Percentiles rank a stretch among this genome's conserved stretches.
Evolutionary conservation across 2,329 filamentous ascomycete genomes (phyloP).

Genomic region (Fusarium setosum): DNA sequence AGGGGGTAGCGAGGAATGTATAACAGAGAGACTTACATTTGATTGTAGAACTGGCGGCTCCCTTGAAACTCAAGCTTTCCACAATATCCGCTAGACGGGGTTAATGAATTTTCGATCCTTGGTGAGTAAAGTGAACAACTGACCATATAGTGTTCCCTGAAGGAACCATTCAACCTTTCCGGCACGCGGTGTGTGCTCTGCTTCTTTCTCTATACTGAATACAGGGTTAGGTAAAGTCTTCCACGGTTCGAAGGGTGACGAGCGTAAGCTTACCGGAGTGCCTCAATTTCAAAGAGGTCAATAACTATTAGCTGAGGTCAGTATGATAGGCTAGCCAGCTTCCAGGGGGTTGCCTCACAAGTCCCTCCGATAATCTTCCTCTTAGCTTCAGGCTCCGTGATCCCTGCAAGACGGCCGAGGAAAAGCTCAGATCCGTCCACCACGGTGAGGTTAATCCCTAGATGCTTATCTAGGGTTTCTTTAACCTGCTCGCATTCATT

Average conservation of each 20-base stretch:
- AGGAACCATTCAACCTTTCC: slow-evolving; percentile 87
- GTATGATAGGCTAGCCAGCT: background rate
- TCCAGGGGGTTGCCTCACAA: slow-evolving; percentile 49
- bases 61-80: slow-evolving; percentile 28
- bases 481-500: slow-evolving; percentile 87
- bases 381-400: slow-evolving; percentile 85
- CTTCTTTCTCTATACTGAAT: slow-evolving; percentile 72
- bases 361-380: slow-evolving; percentile 82
- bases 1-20: slow-evolving; percentile 5
- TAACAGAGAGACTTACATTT: slow-evolving; percentile 1
- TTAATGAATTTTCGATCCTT: background rate
- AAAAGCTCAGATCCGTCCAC: slow-evolving; percentile 84
- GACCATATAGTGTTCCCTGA: slow-evolving; percentile 82
- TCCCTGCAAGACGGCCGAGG: slow-evolving; percentile 78
- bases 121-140: background rate
- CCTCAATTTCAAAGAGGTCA: background rate
- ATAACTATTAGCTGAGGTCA: background rate
- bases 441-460: slow-evolving; percentile 91
- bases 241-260: slow-evolving; percentile 3
- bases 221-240: slow-evolving; percentile 13
- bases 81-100: slow-evolving; percentile 17
- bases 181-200: slow-evolving; percentile 71
- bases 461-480: slow-evolving; percentile 78
- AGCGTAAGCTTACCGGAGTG: slow-evolving; percentile 25
- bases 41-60: slow-evolving; percentile 1